Conservation (phyloP, 2,329 filamentous ascomycete genomes). For the Chaetothyriales sp. region DNA sequence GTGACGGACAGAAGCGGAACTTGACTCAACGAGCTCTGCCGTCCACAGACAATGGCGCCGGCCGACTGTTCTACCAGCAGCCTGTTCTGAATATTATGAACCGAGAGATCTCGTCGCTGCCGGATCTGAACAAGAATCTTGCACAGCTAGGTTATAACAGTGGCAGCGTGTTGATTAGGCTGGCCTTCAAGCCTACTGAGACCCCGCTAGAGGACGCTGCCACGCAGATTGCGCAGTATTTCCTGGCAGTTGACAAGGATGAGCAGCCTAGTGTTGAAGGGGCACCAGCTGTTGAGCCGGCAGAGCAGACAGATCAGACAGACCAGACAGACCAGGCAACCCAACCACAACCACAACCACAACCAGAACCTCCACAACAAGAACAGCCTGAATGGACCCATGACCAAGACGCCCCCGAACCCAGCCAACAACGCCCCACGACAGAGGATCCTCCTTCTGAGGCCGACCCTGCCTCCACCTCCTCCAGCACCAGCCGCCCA, state of each 20-base stretch:
- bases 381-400: not conserved
- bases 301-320: not conserved
- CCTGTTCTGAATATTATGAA: constrained; percentile 75
- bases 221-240: constrained; percentile 57
- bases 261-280: constrained; percentile 35
- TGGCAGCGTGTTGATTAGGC: constrained; percentile 62
- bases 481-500: constrained; percentile 26
- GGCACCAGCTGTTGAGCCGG: constrained; percentile 16
- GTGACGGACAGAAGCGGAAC: constrained; percentile 47
- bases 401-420: constrained; percentile 1
- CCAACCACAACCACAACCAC: constrained; percentile 6
- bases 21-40: constrained; percentile 73
- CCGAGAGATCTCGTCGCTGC: constrained; percentile 59
- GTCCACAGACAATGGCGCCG: constrained; percentile 44
- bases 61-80: constrained; percentile 74
- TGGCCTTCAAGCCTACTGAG: constrained; percentile 62
- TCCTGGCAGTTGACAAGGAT: constrained; percentile 22
- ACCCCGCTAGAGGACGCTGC: constrained; percentile 74
- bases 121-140: constrained; percentile 76
- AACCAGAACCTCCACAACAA: constrained; percentile 2
- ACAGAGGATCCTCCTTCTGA: constrained; percentile 2
- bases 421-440: constrained; percentile 5
- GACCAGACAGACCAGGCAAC: not conserved
- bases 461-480: constrained; percentile 14
- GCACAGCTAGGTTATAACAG: constrained; percentile 75